Base-by-base conservation (phyloP, 441 rosid genomes). In the Theobroma grandiflorum region DNA sequence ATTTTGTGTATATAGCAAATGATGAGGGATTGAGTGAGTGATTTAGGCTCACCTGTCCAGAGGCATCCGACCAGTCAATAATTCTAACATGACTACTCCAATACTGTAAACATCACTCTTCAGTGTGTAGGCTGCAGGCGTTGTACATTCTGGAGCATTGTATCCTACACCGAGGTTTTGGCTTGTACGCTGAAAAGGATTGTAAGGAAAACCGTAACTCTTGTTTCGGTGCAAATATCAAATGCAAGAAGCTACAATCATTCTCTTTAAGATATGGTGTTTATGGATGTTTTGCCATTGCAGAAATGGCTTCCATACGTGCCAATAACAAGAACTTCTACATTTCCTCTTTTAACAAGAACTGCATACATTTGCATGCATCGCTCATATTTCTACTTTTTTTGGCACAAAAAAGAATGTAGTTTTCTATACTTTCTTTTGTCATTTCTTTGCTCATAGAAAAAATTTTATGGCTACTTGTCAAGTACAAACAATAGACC, bases 81-180 rank as follows among this genome's bases (percentile, higher is more conserved):
- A 83, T 88, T 97, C 99, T 77, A 97, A 79, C 99, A 94, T 95
- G 68, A 94, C 99, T 78, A 95, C 98, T 47, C 99, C 99, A 66
- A 94, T 95, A 80, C 99, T 91, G 88, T 95, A 97, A 10, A 94
- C 85, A 50, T 97, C 99, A 66, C 99, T 94, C 92, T 94, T 97
- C 77, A 88, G 42, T 9, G 99, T 91, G 82, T 95, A 97, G n/a
- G 93, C 92, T 11, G 90, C 86, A 31, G 98, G 94, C 61, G 70
- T 90, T 58, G 86, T 83, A 86, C 98, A 94, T 83, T 97, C 99
- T 18, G 99, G 99, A 15, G 98, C 97, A 81, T 88, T 95, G 79
- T 97, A 97, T 84, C 98, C 99, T n/a, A 75, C 87, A 55, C 99
- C 99, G 6, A 90, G 96, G 82, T 94, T 95, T 83, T 91, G 97